A percentile compares a stretch with the other conserved stretches of the same genome.
phyloP scores from a whole-genome alignment of 2,329 filamentous ascomycete genomes.

The Zymoseptoria tritici region DNA sequence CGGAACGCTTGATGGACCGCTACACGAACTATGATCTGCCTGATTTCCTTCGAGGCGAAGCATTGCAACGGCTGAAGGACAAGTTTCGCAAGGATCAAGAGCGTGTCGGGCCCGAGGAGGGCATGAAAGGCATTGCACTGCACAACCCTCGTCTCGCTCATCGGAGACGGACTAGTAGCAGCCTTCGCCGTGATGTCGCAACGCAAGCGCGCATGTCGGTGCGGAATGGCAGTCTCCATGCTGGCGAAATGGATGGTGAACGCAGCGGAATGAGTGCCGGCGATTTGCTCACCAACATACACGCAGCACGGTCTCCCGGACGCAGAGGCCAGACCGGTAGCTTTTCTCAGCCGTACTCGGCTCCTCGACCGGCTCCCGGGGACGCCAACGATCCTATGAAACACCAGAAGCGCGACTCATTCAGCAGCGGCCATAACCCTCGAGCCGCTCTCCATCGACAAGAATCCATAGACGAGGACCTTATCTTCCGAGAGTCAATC shows the following conservation, averaged over 20 bases:
- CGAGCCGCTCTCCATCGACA: conserved; percentile 54
- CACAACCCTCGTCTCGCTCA: conserved; percentile 68
- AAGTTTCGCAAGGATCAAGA: conserved; percentile 78
- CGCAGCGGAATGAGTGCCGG: conserved; percentile 44
- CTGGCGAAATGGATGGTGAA: conserved; percentile 19
- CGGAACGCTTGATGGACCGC: conserved; percentile 87
- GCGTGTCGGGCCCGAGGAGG: conserved; percentile 70
- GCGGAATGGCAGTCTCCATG: conserved; percentile 16
- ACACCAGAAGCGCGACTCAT: conserved; percentile 34
- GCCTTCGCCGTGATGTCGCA: conserved; percentile 70
- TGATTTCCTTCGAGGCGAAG: conserved; percentile 77
- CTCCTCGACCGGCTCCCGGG: conserved; percentile 27
- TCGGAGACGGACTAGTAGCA: conserved; percentile 60
- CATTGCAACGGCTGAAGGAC: conserved; percentile 77
- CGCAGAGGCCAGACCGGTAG: conserved; percentile 37
- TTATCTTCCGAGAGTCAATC: conserved; percentile 80
- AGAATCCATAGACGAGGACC: conserved; percentile 80
- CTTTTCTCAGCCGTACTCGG: conserved; percentile 44
- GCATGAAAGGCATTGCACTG: conserved; percentile 85
- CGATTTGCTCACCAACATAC: conserved; percentile 72
- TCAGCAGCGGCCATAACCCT: conserved; percentile 27
- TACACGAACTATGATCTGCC: conserved; percentile 88
- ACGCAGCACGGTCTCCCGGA: conserved; percentile 56
- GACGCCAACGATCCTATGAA: conserved; percentile 40
- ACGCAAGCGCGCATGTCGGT: conserved; percentile 56